These are phyloP conservation scores for Xenosphaeropsis pyriputrescens DNA, from an alignment of 2,329 filamentous ascomycete genomes.

Conservation along the genomic window DNA sequence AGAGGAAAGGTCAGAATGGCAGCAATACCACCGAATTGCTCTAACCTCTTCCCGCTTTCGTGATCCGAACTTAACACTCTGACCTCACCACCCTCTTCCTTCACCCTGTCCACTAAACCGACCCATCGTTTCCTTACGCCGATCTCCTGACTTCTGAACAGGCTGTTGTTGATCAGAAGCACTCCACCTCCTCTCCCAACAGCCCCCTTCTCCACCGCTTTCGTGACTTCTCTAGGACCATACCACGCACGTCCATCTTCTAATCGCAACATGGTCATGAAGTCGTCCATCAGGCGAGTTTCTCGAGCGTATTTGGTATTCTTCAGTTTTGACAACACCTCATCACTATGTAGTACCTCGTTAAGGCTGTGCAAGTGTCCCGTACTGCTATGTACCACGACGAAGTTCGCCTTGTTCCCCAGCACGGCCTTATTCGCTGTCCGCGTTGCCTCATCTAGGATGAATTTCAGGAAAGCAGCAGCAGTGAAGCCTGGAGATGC, in stretches of 20 bases:
- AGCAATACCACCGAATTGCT: conserved; percentile 74
- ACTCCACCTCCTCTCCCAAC: conserved; percentile 78
- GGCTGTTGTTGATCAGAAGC: conserved; percentile 70
- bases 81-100: conserved; percentile 73
- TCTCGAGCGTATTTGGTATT: conserved; percentile 83
- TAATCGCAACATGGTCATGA: conserved; percentile 61
- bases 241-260: conserved; percentile 90
- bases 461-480: conserved; percentile 62
- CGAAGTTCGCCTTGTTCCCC: conserved; percentile 43
- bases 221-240: conserved; percentile 67
- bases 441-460: conserved; percentile 44
- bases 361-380: conserved; percentile 79
- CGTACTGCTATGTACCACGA: conserved; percentile 70
- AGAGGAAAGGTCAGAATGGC: conserved; percentile 85
- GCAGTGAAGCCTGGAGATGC: conserved; percentile 86
- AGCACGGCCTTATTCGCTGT: conserved; percentile 55
- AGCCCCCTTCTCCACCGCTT: conserved; percentile 73
- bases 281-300: conserved; percentile 70
- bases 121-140: conserved; percentile 69
- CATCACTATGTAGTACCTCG: conserved; percentile 71
- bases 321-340: conserved; percentile 62
- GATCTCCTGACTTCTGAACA: conserved; percentile 77
- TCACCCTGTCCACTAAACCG: conserved; percentile 73
- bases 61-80: conserved; percentile 85
- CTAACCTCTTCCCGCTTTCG: conserved; percentile 78